Conservation (phyloP, 257 asterid genomes). For the Capsicum chinense region DNA sequence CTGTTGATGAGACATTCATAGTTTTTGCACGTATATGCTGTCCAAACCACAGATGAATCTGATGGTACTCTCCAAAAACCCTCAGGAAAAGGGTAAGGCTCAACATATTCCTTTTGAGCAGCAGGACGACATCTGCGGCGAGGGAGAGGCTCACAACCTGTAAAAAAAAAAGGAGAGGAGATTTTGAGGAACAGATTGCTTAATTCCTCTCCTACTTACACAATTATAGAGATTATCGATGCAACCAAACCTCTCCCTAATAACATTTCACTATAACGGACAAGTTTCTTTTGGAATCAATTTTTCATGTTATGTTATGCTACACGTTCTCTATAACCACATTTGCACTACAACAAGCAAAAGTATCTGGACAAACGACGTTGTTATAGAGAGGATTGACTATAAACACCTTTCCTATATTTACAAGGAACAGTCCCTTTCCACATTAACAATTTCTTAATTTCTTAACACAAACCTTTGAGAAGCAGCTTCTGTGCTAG, state of each 20-base stretch:
- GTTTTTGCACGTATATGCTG: constrained; percentile 65
- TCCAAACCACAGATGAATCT: constrained; percentile 70
- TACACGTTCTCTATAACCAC: neutral
- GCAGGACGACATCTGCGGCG: constrained; percentile 78
- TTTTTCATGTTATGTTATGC: neutral
- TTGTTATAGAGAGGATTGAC: neutral
- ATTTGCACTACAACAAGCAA: neutral
- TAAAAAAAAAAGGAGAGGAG: neutral
- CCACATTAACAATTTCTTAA: neutral
- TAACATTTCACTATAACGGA: neutral
- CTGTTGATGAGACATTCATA: constrained; percentile 60
- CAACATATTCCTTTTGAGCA: constrained; percentile 41
- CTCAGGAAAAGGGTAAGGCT: constrained; percentile 63
- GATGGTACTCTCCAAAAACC: constrained; percentile 69
- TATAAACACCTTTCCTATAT: neutral
- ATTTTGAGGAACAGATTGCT: neutral
- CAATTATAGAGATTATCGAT: neutral
- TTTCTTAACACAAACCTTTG: constrained; percentile 31
- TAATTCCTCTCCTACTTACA: neutral
- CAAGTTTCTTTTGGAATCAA: neutral
- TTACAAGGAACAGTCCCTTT: neutral
- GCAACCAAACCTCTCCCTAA: neutral
- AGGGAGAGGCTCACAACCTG: constrained; percentile 77
- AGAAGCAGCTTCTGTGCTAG: constrained; percentile 67
- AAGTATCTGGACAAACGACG: neutral